phyloP scores from a whole-genome alignment of 441 rosid species.

The Viola pubescens region DNA sequence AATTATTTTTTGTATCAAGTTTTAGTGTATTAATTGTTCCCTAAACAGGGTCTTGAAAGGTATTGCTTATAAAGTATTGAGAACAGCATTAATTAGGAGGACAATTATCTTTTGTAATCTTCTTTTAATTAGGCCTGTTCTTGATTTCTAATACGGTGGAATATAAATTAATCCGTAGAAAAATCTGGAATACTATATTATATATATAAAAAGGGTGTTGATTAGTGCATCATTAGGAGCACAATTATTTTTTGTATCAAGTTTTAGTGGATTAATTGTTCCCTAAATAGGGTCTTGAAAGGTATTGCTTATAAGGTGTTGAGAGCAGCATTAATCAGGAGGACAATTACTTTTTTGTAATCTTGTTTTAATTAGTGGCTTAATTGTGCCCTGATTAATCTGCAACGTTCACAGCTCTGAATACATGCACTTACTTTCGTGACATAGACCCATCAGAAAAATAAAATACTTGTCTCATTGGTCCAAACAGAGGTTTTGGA shows the following conservation, averaged over 20 bases:
- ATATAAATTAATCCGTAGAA: too few relatives aligned
- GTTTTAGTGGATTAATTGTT: neutral
- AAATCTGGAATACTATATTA: too few relatives aligned
- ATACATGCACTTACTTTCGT: slow-evolving; percentile 19
- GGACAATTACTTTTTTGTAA: too few relatives aligned
- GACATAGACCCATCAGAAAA: slow-evolving; percentile 4
- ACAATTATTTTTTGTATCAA: slow-evolving; percentile 10
- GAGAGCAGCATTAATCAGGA: too few relatives aligned
- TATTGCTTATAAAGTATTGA: too few relatives aligned
- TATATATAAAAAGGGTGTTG: neutral
- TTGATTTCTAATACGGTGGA: too few relatives aligned
- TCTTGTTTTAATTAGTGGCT: neutral
- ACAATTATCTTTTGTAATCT: too few relatives aligned
- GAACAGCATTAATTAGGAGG: too few relatives aligned
- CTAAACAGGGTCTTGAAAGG: too few relatives aligned
- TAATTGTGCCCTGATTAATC: slow-evolving; percentile 9
- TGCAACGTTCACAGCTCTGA: neutral
- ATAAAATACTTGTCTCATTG: neutral
- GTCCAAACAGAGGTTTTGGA: neutral
- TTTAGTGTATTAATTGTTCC: neutral
- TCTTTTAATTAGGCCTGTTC: neutral
- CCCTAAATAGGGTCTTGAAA: too few relatives aligned
- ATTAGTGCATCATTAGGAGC: neutral
- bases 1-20: slow-evolving; percentile 8
- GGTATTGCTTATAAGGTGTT: too few relatives aligned